These are phyloP conservation scores for Massariosphaeria phaeospora DNA, from an alignment of 495 filamentous ascomycete genomes.

Conservation along the genomic window DNA sequence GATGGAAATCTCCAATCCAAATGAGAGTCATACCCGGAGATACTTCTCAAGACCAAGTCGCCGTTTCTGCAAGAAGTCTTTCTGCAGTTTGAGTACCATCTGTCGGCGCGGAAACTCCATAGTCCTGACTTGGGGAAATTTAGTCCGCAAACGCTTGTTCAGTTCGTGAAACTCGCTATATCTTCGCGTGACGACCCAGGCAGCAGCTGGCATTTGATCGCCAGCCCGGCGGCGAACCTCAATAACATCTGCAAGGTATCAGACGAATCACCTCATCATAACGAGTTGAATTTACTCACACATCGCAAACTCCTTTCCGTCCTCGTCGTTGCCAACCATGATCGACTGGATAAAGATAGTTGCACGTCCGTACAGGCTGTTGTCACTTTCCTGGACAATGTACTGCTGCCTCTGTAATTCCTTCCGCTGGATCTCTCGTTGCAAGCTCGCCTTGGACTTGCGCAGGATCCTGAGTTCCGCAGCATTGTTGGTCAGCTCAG, in stretches of 20 bases:
- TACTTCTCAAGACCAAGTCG: slow-evolving; percentile 79
- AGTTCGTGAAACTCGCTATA: slow-evolving; percentile 98
- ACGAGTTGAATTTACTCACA: slow-evolving; percentile 47
- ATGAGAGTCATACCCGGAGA: slow-evolving; percentile 49
- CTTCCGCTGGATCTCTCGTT: slow-evolving; percentile 86
- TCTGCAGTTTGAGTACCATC: slow-evolving; percentile 93
- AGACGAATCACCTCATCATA: neutral
- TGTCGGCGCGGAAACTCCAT: slow-evolving; percentile 88
- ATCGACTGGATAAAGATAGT: slow-evolving; percentile 84
- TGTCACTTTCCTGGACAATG: slow-evolving; percentile 95
- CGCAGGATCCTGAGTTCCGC: slow-evolving; percentile 87
- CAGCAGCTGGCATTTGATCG: slow-evolving; percentile 48
- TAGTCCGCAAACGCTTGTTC: slow-evolving; percentile 76
- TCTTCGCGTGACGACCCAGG: slow-evolving; percentile 44
- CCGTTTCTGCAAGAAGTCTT: slow-evolving; percentile 88
- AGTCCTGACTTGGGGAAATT: slow-evolving; percentile 79
- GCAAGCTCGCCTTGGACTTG: slow-evolving; percentile 89
- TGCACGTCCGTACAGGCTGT: slow-evolving; percentile 90
- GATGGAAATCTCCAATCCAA: neutral
- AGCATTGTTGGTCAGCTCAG: slow-evolving; percentile 93
- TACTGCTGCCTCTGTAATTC: slow-evolving; percentile 97
- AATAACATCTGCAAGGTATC: slow-evolving; percentile 57
- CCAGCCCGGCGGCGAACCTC: slow-evolving; percentile 87
- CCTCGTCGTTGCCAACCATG: slow-evolving; percentile 84
- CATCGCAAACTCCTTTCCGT: slow-evolving; percentile 87